Evolutionary conservation across 768 basidiomycete species (phyloP).

Genomic region (Naganishia kalamii): DNA sequence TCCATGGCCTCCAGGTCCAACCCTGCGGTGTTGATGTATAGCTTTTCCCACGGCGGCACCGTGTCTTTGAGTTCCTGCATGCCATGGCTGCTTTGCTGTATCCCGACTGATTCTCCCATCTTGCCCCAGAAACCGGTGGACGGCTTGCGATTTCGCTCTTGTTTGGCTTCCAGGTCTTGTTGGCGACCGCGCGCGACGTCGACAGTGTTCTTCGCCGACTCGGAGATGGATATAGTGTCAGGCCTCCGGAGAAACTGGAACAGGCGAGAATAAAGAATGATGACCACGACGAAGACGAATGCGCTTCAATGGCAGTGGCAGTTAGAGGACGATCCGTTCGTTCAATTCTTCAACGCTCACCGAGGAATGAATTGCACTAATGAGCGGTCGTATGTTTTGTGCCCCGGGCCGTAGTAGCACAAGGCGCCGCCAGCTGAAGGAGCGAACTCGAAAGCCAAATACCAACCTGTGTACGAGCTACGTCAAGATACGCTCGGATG

Average conservation of each 20-base stretch:
- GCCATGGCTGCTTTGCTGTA: not conserved
- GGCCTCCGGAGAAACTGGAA: conserved; percentile 41
- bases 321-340: not conserved
- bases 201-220: not conserved
- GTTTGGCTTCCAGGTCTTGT: not conserved
- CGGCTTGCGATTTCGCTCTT: not conserved
- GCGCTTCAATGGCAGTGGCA: conserved; percentile 21
- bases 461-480: conserved; percentile 32
- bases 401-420: conserved; percentile 36
- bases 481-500: not conserved
- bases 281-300: conserved; percentile 37
- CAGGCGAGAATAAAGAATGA: conserved; percentile 36
- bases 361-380: conserved; percentile 44
- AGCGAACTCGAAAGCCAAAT: conserved; percentile 30
- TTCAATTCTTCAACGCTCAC: not conserved
- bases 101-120: not conserved
- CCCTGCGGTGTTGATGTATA: conserved; percentile 15
- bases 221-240: conserved; percentile 34
- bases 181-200: not conserved
- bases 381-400: conserved; percentile 23
- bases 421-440: conserved; percentile 26
- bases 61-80: not conserved
- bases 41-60: conserved; percentile 22
- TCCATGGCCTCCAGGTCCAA: not conserved
- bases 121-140: not conserved